These are phyloP conservation scores for Fusarium pseudograminearum DNA, from an alignment of 2,329 filamentous ascomycete species.

Conservation along the genomic window DNA sequence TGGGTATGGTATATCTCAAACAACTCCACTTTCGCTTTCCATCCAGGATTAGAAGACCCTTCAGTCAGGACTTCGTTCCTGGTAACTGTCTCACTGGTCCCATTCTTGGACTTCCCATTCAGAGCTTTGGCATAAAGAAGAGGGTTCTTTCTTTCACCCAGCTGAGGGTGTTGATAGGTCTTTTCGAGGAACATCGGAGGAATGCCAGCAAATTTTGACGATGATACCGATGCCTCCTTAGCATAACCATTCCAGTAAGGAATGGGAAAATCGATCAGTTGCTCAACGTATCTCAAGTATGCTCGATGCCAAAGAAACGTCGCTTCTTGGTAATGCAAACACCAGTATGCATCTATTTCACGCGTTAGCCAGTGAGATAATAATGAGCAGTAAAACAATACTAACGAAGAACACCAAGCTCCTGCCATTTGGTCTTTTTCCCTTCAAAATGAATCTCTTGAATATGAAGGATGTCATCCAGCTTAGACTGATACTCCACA, in stretches of 20 bases:
- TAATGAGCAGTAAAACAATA: not conserved
- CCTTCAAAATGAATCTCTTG: not conserved
- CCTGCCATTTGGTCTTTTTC: not conserved
- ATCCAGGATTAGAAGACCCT: not conserved
- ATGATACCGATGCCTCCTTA: not conserved
- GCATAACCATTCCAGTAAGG: constrained; percentile 4
- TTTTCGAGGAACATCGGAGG: not conserved
- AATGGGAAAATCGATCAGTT: not conserved
- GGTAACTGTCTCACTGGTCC: not conserved
- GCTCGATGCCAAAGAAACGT: constrained; percentile 1
- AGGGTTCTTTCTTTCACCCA: not conserved
- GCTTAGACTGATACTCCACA: not conserved
- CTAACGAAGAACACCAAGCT: not conserved
- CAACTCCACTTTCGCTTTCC: not conserved
- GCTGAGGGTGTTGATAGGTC: not conserved
- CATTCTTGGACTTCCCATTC: not conserved
- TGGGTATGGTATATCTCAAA: not conserved
- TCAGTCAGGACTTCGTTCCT: not conserved
- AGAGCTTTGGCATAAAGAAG: not conserved
- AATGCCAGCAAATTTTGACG: not conserved
- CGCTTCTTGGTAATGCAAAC: not conserved
- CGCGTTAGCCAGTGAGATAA: fast-evolving
- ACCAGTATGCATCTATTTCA: not conserved
- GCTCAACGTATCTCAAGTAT: not conserved
- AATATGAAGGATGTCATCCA: not conserved